These are phyloP conservation scores for Millerozyma acaciae DNA, from an alignment of 805 yeast species.

Conservation along the genomic window DNA sequence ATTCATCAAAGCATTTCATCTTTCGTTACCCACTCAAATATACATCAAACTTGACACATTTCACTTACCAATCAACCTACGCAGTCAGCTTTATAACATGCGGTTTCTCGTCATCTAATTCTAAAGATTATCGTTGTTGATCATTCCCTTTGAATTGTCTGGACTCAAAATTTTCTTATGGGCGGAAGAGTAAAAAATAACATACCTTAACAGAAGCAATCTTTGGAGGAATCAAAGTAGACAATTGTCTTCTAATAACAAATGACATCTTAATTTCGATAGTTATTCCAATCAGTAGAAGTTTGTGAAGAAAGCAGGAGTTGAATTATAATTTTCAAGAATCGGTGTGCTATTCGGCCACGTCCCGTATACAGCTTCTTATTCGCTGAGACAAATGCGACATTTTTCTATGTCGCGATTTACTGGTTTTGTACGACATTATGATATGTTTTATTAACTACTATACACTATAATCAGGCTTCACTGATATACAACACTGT, in stretches of 20 bases:
- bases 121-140: no score
- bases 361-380: slow-evolving; percentile 3
- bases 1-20: no score
- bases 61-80: no score
- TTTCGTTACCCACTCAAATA: no score
- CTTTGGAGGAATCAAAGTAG: slow-evolving; percentile 98
- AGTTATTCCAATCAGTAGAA: slow-evolving; percentile 2
- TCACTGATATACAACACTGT: slow-evolving; percentile 42
- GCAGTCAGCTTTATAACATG: no score
- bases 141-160: no score
- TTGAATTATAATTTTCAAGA: not conserved
- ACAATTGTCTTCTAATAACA: slow-evolving; percentile 86
- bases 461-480: slow-evolving; percentile 14
- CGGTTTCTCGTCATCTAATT: no score
- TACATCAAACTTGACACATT: no score
- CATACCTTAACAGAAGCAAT: slow-evolving; percentile 91
- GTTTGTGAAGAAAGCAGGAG: not conserved
- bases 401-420: not conserved
- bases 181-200: no score
- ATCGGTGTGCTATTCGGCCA: slow-evolving; percentile 9
- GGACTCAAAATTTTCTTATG: no score
- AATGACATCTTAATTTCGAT: slow-evolving; percentile 55
- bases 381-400: slow-evolving; percentile 7
- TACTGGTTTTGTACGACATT: slow-evolving; percentile 5
- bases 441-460: not conserved